Evolutionary conservation across 345 rosid genomes (phyloP).

Genomic region (Durio zibethinus): DNA sequence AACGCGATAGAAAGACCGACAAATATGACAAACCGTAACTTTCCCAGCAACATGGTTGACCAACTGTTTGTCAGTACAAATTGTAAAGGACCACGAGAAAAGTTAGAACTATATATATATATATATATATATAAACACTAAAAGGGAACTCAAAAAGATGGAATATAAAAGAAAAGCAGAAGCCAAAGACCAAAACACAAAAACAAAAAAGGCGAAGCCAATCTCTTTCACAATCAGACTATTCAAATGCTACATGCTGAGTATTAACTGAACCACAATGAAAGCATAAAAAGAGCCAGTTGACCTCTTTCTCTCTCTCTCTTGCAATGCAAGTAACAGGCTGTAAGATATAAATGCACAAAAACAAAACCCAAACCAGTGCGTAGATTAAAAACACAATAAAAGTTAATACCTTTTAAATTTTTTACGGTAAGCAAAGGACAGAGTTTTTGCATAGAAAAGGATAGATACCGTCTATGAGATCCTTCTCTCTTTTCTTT

Average conservation of each 20-base stretch:
- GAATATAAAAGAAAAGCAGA: not conserved
- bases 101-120: not conserved
- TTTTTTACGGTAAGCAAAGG: constrained; percentile 20
- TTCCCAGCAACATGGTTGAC: constrained; percentile 34
- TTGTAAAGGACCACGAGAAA: constrained; percentile 16
- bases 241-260: not conserved
- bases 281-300: not conserved
- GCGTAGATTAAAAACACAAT: not conserved
- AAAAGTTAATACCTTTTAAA: constrained; percentile 3
- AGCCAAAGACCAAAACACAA: not conserved
- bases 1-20: not conserved
- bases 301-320: not conserved
- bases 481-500: constrained; percentile 11
- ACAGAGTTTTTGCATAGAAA: not conserved
- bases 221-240: constrained; percentile 23
- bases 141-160: not conserved
- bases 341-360: not conserved
- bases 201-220: constrained; percentile 10
- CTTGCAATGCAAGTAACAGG: not conserved
- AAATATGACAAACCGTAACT: constrained; percentile 20
- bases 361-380: constrained; percentile 14
- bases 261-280: not conserved
- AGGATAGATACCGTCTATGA: not conserved
- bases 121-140: not conserved
- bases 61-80: constrained; percentile 34